A percentile compares a stretch with the other conserved stretches of the same genome.
phyloP scores from a whole-genome alignment of 2,329 filamentous ascomycete species.

The Trichoderma aggressivum region DNA sequence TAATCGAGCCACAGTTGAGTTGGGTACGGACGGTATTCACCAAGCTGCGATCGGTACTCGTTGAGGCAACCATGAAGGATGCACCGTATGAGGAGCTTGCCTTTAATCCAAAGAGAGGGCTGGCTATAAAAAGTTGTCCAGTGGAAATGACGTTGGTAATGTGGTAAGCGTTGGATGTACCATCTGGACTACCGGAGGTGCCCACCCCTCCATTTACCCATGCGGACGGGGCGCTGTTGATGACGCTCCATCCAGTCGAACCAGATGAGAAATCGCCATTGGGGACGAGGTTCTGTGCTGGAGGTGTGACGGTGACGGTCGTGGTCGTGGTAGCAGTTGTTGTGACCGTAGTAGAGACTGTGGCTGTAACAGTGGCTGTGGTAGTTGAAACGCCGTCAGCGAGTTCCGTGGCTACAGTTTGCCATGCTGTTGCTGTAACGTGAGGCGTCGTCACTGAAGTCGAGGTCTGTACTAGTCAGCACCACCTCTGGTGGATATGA shows the following conservation, averaged over 20 bases:
- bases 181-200: background rate
- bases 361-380: background rate
- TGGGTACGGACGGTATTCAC: background rate
- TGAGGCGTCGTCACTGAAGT: background rate
- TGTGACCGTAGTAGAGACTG: background rate
- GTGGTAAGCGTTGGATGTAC: background rate
- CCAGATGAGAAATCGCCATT: slow-evolving; percentile 10
- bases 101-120: background rate
- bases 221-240: background rate
- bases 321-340: background rate
- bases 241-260: background rate
- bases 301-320: background rate
- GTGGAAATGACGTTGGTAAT: background rate
- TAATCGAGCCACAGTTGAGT: background rate
- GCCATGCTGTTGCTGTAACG: slow-evolving; percentile 1
- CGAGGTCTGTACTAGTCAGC: background rate
- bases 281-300: background rate
- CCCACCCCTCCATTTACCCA: background rate
- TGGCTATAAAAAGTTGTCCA: background rate
- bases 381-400: background rate
- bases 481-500: background rate
- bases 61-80: background rate
- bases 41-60: background rate
- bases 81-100: background rate
- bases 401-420: background rate